These are phyloP conservation scores for Conticribra guillardii DNA, from an alignment of 108 stramenopile species.

Conservation along the genomic window DNA sequence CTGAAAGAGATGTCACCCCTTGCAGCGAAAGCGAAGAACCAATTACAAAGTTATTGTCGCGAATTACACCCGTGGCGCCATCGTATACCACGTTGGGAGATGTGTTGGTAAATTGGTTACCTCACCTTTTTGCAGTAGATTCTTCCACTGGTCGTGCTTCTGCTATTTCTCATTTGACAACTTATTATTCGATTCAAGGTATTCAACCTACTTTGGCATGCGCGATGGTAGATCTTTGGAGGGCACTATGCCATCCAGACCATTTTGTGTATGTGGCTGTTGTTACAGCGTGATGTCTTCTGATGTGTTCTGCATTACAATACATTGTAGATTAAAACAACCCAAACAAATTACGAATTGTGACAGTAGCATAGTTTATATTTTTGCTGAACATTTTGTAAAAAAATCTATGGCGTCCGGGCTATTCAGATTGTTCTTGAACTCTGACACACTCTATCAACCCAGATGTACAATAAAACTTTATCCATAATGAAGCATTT, in stretches of 20 bases:
- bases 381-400: too few species aligned
- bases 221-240: conserved; percentile 68
- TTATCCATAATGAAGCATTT: too few species aligned
- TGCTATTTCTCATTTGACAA: conserved; percentile 7
- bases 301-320: too few species aligned
- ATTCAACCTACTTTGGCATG: conserved; percentile 58
- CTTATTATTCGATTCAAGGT: conserved; percentile 66
- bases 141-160: conserved; percentile 5
- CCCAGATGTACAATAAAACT: too few species aligned
- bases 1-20: conserved; percentile 1
- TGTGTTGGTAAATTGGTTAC: conserved; percentile 50
- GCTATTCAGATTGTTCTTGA: too few species aligned
- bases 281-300: conserved; percentile 17
- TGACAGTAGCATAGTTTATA: too few species aligned
- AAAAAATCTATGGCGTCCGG: too few species aligned
- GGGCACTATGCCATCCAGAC: conserved; percentile 72
- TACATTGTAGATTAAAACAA: too few species aligned
- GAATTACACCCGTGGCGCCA: conserved; percentile 13
- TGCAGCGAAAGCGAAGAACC: not conserved
- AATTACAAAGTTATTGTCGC: conserved; percentile 3
- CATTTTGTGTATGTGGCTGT: conserved; percentile 69
- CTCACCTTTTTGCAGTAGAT: conserved; percentile 46
- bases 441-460: too few species aligned
- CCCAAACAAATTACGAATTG: too few species aligned
- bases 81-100: conserved; percentile 57